Conservation (phyloP, 2,329 filamentous ascomycete species). For the Fusarium sp. region DNA sequence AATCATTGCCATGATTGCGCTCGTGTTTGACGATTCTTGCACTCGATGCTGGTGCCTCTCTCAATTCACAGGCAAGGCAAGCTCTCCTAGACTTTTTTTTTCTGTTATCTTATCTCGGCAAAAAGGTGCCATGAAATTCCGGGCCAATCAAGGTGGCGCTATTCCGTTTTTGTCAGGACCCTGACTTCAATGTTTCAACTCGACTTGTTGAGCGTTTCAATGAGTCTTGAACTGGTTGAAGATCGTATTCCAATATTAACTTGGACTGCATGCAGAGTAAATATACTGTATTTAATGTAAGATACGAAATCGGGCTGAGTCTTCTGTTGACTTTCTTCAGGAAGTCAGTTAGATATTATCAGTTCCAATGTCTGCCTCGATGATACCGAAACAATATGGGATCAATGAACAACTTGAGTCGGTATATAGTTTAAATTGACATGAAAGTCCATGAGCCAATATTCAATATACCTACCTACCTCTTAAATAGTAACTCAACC, state of each 20-base stretch:
- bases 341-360: too few relatives aligned
- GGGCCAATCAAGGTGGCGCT: slow-evolving; percentile 48
- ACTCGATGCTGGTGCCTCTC: slow-evolving; percentile 43
- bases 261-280: background rate
- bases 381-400: background rate
- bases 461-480: background rate
- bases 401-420: background rate
- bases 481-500: too few relatives aligned
- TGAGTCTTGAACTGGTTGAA: background rate
- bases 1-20: slow-evolving; percentile 64
- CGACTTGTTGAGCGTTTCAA: background rate
- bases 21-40: slow-evolving; percentile 44
- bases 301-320: background rate
- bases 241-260: background rate
- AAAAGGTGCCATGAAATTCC: slow-evolving; percentile 51
- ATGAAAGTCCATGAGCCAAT: background rate
- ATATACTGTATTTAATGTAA: background rate
- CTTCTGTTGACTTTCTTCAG: too few relatives aligned
- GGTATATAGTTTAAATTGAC: too few relatives aligned
- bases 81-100: slow-evolving; percentile 54
- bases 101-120: slow-evolving; percentile 45
- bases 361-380: background rate
- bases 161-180: slow-evolving; percentile 20
- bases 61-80: slow-evolving; percentile 34
- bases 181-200: background rate